phyloP scores from a whole-genome alignment of 495 filamentous ascomycete species.

The Annulohypoxylon bovei region DNA sequence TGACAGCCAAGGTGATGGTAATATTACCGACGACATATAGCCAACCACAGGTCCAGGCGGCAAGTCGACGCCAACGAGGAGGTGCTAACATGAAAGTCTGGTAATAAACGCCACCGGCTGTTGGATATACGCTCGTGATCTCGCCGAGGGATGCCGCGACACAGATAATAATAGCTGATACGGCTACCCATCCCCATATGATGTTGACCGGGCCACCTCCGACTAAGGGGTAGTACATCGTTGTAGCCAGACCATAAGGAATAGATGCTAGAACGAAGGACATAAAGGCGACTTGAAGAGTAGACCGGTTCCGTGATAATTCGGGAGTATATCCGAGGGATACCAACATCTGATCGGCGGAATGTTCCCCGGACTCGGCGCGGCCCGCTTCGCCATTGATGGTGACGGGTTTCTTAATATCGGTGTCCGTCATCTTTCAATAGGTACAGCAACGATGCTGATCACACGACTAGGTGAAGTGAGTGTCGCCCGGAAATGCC shows the following conservation, averaged over 20 bases:
- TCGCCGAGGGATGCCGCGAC: conserved; percentile 64
- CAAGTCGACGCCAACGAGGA: conserved; percentile 49
- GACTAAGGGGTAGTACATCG: conserved; percentile 72
- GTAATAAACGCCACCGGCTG: conserved; percentile 66
- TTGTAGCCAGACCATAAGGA: conserved; percentile 76
- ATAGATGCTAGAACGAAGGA: conserved; percentile 64
- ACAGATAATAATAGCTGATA: conserved; percentile 61
- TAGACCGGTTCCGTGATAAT: conserved; percentile 61
- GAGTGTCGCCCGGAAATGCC: conserved; percentile 6
- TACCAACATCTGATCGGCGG: conserved; percentile 60
- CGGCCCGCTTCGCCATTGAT: conserved; percentile 23
- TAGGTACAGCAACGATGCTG: neutral
- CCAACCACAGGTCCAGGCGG: conserved; percentile 75
- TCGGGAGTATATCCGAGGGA: conserved; percentile 65
- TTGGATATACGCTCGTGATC: conserved; percentile 66
- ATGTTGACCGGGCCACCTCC: conserved; percentile 72
- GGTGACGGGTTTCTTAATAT: conserved; percentile 29
- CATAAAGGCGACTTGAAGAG: conserved; percentile 67
- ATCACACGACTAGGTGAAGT: conserved; percentile 8
- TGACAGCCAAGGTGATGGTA: conserved; percentile 74
- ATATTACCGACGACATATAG: conserved; percentile 74
- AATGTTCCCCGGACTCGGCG: conserved; percentile 21
- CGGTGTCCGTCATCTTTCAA: conserved; percentile 30
- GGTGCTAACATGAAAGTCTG: conserved; percentile 66
- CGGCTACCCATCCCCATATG: conserved; percentile 69